Base-by-base conservation (phyloP, 257 asterid species). In the Leptodermis oblonga region DNA sequence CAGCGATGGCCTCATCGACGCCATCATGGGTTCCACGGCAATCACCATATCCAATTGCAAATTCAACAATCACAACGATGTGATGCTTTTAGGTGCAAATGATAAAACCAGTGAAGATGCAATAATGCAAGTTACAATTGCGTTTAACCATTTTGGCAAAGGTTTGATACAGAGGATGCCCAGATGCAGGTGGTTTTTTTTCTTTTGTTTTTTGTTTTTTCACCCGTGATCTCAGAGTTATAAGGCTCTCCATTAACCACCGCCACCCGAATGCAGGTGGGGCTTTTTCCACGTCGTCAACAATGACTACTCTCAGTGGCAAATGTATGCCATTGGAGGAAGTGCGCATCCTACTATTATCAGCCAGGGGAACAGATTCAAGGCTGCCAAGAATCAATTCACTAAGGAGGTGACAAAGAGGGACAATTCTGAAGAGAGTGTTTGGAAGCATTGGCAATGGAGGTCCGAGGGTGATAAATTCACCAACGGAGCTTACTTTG, bases 291-390 rank as follows among this genome's bases (percentile, higher is more conserved):
- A 90, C 39, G 78, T 90, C 25, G 88, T 90, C 48, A 90, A 90
- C 89, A 90, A 90, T 42, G 89, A 86, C 79, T 90, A 90, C 72
- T 63, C 84, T 53, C 81, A 79, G 3, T 90, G 97, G 96, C 68
- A 80, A 66, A 79, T 88, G 90, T 90, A 90, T 13, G 97, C 97
- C 68, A 84, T 90, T 28, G 96, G 97, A 1, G 96, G 97, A 4
- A 90, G 95, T 42, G 81, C 92, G 1, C 77, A 82, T 61, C 92
- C 97, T 67, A 88, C 92, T 48, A 88, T 90, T 64, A 70, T 90
- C 70, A 88, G 97, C 92, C 96, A 88, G 83, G 97, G 97, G 10
- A 90, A 90, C 72, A 82, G 95, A 15, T 88, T 85, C 90, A 86
- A 76, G 80, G 92, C 96, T 66, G 67, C 90, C 4, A 26, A 78